Evolutionary conservation across 805 yeast species (phyloP).

Genomic region (Ogataea siamensis): DNA sequence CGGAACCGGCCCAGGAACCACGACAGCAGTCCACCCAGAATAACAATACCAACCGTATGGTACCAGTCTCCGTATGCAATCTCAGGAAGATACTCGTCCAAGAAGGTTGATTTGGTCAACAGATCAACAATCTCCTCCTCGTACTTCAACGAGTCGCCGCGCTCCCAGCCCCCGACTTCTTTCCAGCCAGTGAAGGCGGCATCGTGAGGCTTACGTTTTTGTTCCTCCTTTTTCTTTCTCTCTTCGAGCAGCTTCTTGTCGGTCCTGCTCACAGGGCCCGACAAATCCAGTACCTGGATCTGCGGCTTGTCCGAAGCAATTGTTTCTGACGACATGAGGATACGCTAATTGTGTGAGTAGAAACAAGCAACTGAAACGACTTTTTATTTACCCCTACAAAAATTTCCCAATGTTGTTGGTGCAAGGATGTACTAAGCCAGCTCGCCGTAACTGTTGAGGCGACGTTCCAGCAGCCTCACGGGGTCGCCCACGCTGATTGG

Average conservation of each 20-base stretch:
- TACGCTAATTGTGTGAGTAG: no score
- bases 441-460: slow-evolving; percentile 19
- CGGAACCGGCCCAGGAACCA: slow-evolving; percentile 77
- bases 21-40: slow-evolving; percentile 66
- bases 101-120: slow-evolving; percentile 62
- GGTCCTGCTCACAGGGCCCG: slow-evolving; percentile 30
- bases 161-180: slow-evolving; percentile 86
- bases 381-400: slow-evolving; percentile 9
- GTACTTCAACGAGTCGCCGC: slow-evolving; percentile 57
- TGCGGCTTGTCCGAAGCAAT: slow-evolving; percentile 7
- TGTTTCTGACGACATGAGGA: slow-evolving; percentile 9
- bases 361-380: slow-evolving; percentile 16
- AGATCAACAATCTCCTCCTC: slow-evolving; percentile 76
- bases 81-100: slow-evolving; percentile 76
- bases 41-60: slow-evolving; percentile 75
- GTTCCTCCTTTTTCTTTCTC: slow-evolving; percentile 19
- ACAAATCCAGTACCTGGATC: slow-evolving; percentile 21
- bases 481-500: slow-evolving; percentile 23
- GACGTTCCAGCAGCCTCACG: slow-evolving; percentile 18
- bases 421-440: slow-evolving; percentile 10
- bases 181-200: slow-evolving; percentile 90
- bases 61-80: slow-evolving; percentile 92
- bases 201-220: slow-evolving; percentile 47
- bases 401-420: slow-evolving; percentile 14
- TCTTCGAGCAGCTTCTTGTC: slow-evolving; percentile 20